These are phyloP conservation scores for Cryptococcus sp. DNA, from an alignment of 1,284 basidiomycete genomes.

Conservation along the genomic window DNA sequence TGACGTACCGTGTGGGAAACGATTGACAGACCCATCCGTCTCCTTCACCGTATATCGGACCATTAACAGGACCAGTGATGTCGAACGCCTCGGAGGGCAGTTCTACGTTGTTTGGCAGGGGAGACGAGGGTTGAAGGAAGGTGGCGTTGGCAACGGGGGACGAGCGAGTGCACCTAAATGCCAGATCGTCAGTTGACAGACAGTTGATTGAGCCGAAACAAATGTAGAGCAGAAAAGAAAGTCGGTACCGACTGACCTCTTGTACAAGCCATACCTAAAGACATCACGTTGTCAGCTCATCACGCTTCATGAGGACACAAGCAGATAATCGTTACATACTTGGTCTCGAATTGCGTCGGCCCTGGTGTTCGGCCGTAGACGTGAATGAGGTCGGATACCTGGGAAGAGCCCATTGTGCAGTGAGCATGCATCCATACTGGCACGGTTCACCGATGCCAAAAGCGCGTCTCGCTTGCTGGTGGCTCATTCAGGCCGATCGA, in stretches of 20 bases:
- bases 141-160: constrained; percentile 25
- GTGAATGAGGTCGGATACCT: constrained; percentile 48
- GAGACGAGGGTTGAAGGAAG: constrained; percentile 38
- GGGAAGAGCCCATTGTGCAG: background rate
- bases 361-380: constrained; percentile 39
- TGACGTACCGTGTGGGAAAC: constrained; percentile 47
- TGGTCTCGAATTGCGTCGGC: constrained; percentile 48
- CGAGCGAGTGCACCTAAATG: constrained; percentile 45
- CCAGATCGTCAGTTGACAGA: constrained; percentile 32
- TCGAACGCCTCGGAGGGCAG: background rate
- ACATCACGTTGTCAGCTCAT: constrained; percentile 1
- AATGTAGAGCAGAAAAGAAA: background rate
- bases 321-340: constrained; percentile 28
- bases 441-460: background rate
- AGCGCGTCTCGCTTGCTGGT: background rate
- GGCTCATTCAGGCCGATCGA: background rate
- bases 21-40: constrained; percentile 44
- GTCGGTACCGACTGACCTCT: constrained; percentile 25
- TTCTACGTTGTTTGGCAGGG: constrained; percentile 17
- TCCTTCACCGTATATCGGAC: constrained; percentile 27
- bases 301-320: background rate
- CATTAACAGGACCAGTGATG: constrained; percentile 13
- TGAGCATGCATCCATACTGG: constrained; percentile 5
- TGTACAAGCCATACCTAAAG: constrained; percentile 50
- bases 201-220: constrained; percentile 1